Base-by-base conservation (phyloP, 2,329 filamentous ascomycete genomes). In the Cryphonectria japonica region DNA sequence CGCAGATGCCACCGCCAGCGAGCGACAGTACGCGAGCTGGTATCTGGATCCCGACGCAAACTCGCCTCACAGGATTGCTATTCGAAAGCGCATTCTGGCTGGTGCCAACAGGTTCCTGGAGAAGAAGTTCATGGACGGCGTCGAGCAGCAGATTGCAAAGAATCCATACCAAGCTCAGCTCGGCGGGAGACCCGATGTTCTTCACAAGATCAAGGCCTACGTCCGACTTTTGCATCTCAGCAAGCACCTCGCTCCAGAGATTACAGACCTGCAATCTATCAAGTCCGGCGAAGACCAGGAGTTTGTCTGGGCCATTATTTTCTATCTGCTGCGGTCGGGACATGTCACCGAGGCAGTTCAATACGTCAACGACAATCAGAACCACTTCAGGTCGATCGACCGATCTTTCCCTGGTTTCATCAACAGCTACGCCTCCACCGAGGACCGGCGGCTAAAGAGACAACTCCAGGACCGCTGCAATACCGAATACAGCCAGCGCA, bases 271-370 rank as follows among this genome's bases (percentile, higher is more conserved):
- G 63, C 93, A 97, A 80, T 73, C 71, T 19, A 73, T 73, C 43
- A 71, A 70, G 50, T 68, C 69, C 5, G 71, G 70, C 22, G 89
- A 91, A 79, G 87, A 95, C 64, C 89, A 90, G 59, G 95, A 97
- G 79, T 96, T 92, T 77, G 92, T 95, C 74, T 99, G 96, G 96
- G 94, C 95, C 60, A 87, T 98, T 66, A 90, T 99, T 61, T 99
- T 97, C 83, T 98, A 94, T 81, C 87, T 98, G 57, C 84, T 99
- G 34, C 90, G 96, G 62, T 92, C 92, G 73, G 96, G 96, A 66
- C 91, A 97, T 75, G 86, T 96, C 67, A 87, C 87, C 22, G 95
- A 98, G 80, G 95, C 95, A 22, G 91, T 93, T 41, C 88, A 92
- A 74, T 99, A 98, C 79, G 93, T 98, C 71, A 91, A 91, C 76